A percentile compares a stretch with the other conserved stretches of the same genome.
Conservation (phyloP, 306 rosid species). For the Vigna mungo region DNA sequence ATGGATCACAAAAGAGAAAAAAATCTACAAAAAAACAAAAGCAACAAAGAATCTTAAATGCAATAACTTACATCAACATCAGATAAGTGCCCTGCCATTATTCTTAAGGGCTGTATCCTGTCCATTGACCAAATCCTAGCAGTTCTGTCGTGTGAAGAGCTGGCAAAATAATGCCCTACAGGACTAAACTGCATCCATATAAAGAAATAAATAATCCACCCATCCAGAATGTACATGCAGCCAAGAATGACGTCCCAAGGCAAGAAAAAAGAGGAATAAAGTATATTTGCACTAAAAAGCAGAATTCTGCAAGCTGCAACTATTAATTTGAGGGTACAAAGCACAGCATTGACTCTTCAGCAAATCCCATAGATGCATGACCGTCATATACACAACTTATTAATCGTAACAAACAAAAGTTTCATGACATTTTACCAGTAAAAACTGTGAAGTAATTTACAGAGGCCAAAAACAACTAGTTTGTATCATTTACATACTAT, state of each 20-base stretch:
- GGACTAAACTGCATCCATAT: constrained; percentile 88
- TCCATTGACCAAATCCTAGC: constrained; percentile 98
- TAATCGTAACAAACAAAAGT: neutral
- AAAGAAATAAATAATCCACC: constrained; percentile 27
- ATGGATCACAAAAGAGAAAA: neutral
- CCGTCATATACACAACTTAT: neutral
- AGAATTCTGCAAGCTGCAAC: constrained; percentile 13
- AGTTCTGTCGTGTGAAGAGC: constrained; percentile 96
- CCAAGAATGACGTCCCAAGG: neutral
- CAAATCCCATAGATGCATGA: neutral
- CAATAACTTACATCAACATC: constrained; percentile 90
- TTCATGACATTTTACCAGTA: neutral
- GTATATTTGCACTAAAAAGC: neutral
- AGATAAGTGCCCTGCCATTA: constrained; percentile 97
- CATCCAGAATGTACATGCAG: constrained; percentile 19
- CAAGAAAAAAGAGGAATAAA: neutral
- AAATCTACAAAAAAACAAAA: constrained; percentile 29
- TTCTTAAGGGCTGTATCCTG: constrained; percentile 89
- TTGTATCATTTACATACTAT: neutral
- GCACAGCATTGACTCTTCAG: constrained; percentile 1
- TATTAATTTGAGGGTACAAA: neutral
- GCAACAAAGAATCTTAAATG: constrained; percentile 30
- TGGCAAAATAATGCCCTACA: constrained; percentile 93
- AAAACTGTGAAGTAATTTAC: neutral
- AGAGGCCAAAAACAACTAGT: neutral